These are phyloP conservation scores for Fragaria vesca DNA, from an alignment of 306 rosid species.

Conservation along the genomic window DNA sequence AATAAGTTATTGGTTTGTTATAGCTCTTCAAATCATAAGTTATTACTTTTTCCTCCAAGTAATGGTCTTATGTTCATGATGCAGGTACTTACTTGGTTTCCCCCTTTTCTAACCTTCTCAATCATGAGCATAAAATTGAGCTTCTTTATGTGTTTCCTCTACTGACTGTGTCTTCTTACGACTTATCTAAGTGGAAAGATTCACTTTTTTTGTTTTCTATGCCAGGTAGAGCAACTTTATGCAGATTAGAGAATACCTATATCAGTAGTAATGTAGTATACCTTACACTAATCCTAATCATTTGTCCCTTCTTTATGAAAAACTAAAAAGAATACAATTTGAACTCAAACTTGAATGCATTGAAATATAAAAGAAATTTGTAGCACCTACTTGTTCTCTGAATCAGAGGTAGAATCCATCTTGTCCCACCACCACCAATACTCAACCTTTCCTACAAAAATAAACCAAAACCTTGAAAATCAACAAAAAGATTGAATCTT, in stretches of 20 bases:
- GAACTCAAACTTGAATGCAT: no score
- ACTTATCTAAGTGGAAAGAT: background rate
- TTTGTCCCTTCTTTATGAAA: background rate
- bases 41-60: constrained; percentile 40
- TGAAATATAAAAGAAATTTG: no score
- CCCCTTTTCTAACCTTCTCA: background rate
- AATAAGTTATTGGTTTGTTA: constrained; percentile 38
- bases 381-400: no score
- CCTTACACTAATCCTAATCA: background rate
- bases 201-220: background rate
- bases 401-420: no score
- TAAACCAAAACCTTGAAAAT: no score
- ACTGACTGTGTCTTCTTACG: background rate
- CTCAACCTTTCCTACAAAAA: no score
- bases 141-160: constrained; percentile 2
- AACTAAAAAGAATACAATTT: background rate
- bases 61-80: constrained; percentile 39
- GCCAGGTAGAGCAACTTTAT: background rate
- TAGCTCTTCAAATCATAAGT: constrained; percentile 53
- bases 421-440: no score
- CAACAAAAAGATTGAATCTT: no score
- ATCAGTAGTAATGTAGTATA: background rate
- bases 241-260: background rate
- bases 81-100: constrained; percentile 12
- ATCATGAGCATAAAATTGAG: constrained; percentile 2